A percentile compares a stretch with the other conserved stretches of the same genome.
These are phyloP conservation scores for Penicillium polonicum DNA, from an alignment of 2,329 filamentous ascomycete genomes.

Conservation along the genomic window DNA sequence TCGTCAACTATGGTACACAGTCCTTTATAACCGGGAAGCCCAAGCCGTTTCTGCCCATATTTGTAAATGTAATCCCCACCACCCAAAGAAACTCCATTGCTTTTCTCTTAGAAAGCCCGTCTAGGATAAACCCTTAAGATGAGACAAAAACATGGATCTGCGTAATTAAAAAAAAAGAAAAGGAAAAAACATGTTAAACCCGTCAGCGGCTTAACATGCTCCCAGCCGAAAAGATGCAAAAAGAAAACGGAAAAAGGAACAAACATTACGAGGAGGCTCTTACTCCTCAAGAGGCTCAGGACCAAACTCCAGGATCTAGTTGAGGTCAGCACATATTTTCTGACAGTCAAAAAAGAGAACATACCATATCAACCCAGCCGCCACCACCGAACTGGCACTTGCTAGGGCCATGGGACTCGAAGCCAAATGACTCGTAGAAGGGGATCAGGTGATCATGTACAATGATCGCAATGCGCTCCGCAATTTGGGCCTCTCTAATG, in stretches of 20 bases:
- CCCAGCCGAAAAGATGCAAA: conserved; percentile 25
- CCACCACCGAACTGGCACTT: conserved; percentile 72
- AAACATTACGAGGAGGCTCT: not conserved
- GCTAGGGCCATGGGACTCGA: conserved; percentile 67
- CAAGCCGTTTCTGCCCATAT: conserved; percentile 18
- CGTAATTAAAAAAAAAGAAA: conserved; percentile 7
- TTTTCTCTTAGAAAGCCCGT: conserved; percentile 29
- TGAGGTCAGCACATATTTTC: conserved; percentile 12
- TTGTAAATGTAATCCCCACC: conserved; percentile 16
- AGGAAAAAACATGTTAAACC: conserved; percentile 14
- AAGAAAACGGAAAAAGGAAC: not conserved
- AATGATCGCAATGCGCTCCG: conserved; percentile 71
- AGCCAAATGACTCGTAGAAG: conserved; percentile 77
- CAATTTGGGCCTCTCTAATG: conserved; percentile 67
- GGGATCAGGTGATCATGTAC: conserved; percentile 70
- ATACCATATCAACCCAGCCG: conserved; percentile 79
- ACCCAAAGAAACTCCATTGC: conserved; percentile 37
- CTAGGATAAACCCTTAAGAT: conserved; percentile 20
- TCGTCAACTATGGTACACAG: conserved; percentile 26
- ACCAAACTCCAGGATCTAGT: conserved; percentile 33
- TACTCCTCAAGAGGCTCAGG: conserved; percentile 21
- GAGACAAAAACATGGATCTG: conserved; percentile 20
- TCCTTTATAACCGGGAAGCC: conserved; percentile 11
- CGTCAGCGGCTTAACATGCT: conserved; percentile 13
- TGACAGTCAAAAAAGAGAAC: conserved; percentile 18